A percentile compares a stretch with the other conserved stretches of the same genome.
Conservation (phyloP, 2,329 filamentous ascomycete species). For the Fusarium nurragi region DNA sequence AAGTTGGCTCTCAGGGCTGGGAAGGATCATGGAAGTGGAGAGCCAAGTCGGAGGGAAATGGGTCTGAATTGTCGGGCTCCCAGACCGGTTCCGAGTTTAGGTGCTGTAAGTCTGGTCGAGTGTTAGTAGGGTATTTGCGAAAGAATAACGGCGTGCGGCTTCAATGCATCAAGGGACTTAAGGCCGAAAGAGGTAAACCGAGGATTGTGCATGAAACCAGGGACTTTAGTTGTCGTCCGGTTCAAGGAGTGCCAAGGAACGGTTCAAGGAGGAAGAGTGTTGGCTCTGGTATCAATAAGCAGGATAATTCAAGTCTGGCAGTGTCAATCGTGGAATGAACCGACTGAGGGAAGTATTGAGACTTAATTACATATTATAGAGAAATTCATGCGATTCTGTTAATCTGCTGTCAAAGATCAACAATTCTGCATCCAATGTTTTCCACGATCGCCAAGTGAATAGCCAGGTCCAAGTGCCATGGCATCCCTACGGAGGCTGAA, state of each 20-base stretch:
- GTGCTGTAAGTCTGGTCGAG: too few species aligned
- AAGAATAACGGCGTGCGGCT: too few species aligned
- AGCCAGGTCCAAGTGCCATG: background rate
- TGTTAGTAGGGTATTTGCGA: too few species aligned
- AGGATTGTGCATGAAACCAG: background rate
- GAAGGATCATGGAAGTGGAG: too few species aligned
- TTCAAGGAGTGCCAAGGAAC: background rate
- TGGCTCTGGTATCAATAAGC: background rate
- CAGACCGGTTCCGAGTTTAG: too few species aligned
- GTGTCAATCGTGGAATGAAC: background rate
- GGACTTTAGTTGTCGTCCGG: background rate
- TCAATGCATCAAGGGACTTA: background rate
- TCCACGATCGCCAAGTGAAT: conserved; percentile 24
- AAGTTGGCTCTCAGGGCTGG: background rate
- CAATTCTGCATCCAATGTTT: background rate
- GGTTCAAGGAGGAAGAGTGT: background rate
- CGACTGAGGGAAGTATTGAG: background rate
- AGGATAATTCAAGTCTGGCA: background rate
- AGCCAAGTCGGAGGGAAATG: background rate
- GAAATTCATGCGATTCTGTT: background rate
- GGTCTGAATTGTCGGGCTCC: background rate
- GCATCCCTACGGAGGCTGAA: background rate
- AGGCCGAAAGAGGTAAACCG: conserved; percentile 8
- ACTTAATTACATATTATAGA: background rate
- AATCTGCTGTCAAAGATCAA: background rate